Conservation (phyloP, 108 stramenopile species). For the Fragilaria crotonensis region DNA sequence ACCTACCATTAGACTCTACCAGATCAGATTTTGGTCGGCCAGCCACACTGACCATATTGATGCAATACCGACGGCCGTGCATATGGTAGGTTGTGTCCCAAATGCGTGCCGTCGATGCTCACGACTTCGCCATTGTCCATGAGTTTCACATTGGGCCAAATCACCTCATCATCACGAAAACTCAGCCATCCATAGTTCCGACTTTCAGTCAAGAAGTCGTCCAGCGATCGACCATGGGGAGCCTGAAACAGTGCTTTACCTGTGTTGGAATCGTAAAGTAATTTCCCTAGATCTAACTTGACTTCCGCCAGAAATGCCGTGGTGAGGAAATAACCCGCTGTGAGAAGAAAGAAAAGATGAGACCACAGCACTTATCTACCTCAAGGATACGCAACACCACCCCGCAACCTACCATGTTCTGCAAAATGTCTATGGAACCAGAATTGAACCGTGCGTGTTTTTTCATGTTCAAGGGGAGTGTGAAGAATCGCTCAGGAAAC, state of each 20-base stretch:
- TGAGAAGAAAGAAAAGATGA: neutral
- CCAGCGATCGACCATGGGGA: conserved; percentile 61
- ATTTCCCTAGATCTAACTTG: conserved; percentile 14
- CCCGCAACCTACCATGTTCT: no score
- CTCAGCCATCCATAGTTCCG: conserved; percentile 63
- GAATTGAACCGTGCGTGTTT: no score
- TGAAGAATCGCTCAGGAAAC: no score
- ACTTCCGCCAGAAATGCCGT: conserved; percentile 36
- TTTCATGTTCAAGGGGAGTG: no score
- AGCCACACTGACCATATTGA: conserved; percentile 62
- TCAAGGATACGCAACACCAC: no score
- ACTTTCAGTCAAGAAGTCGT: conserved; percentile 69
- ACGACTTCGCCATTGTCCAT: conserved; percentile 41
- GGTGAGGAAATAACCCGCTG: conserved; percentile 35
- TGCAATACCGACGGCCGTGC: conserved; percentile 26
- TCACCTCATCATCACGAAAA: conserved; percentile 57
- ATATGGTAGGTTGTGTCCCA: conserved; percentile 74
- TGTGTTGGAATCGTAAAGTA: conserved; percentile 78
- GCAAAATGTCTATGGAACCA: no score
- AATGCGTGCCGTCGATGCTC: conserved; percentile 35
- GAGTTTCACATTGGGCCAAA: conserved; percentile 50
- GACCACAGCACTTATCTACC: no score
- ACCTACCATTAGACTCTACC: conserved; percentile 13
- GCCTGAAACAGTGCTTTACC: conserved; percentile 76
- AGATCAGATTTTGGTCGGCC: conserved; percentile 15